These are phyloP conservation scores for Trypanosoma theileri DNA, from an alignment of 208 protist genomes.

Conservation along the genomic window DNA sequence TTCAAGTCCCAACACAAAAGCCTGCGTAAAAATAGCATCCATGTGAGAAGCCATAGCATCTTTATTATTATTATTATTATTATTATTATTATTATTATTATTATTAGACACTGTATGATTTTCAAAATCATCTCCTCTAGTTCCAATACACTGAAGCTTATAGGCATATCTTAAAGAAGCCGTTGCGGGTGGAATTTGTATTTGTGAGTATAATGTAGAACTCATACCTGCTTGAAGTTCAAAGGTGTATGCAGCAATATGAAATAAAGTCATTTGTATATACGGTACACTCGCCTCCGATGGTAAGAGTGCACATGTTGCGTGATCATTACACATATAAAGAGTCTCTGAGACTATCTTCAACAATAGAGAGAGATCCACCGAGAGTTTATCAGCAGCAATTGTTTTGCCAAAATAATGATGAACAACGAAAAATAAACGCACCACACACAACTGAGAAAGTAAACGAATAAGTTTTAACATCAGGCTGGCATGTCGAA, in stretches of 20 bases:
- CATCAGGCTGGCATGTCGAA: background rate
- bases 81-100: background rate
- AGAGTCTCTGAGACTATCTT: background rate
- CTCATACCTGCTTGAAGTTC: background rate
- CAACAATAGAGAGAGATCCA: constrained; percentile 11
- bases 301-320: background rate
- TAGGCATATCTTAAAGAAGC: constrained; percentile 3
- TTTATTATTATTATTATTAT: background rate
- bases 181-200: background rate
- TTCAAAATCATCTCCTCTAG: background rate
- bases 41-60: background rate
- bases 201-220: background rate
- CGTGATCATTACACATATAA: background rate
- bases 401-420: background rate
- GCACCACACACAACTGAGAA: constrained; percentile 12
- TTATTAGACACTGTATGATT: no score
- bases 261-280: constrained; percentile 9
- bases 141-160: background rate
- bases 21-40: constrained; percentile 11
- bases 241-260: constrained; percentile 5
- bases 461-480: constrained; percentile 11
- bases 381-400: background rate
- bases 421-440: constrained; percentile 7
- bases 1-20: constrained; percentile 16
- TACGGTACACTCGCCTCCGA: constrained; percentile 14